phyloP scores from a whole-genome alignment of 192 early-diverging fungal species.

The Podila minutissima region DNA sequence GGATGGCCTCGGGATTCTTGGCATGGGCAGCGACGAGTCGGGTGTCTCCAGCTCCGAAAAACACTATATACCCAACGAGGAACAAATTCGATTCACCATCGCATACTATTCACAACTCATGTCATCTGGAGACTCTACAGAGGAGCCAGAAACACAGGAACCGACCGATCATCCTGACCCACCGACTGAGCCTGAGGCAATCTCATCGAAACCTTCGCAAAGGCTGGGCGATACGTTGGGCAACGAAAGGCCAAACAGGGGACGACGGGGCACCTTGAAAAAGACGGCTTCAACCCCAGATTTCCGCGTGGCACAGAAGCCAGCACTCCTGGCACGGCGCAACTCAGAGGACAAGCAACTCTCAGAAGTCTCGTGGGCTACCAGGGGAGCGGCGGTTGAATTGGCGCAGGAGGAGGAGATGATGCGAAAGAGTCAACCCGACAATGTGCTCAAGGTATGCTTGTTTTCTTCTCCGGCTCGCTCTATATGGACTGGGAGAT shows the following conservation, averaged over 20 bases:
- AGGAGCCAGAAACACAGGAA: neutral
- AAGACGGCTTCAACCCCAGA: conserved; percentile 41
- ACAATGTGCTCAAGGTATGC: conserved; percentile 48
- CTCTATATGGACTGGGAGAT: neutral
- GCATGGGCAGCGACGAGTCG: conserved; percentile 32
- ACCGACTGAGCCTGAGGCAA: neutral
- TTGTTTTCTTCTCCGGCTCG: neutral
- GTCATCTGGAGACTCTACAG: neutral
- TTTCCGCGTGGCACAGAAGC: conserved; percentile 19
- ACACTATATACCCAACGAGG: conserved; percentile 47
- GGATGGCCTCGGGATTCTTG: conserved; percentile 48
- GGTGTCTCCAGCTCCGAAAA: conserved; percentile 12
- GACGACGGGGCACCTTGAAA: conserved; percentile 14
- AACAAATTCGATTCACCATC: conserved; percentile 48
- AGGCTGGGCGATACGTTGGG: neutral
- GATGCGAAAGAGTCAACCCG: conserved; percentile 43
- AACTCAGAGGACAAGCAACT: conserved; percentile 40
- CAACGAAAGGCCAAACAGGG: neutral
- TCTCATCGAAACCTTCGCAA: conserved; percentile 3
- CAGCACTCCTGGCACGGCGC: conserved; percentile 16
- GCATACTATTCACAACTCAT: conserved; percentile 41
- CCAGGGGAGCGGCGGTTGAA: conserved; percentile 34
- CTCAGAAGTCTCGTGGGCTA: conserved; percentile 19
- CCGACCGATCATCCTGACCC: conserved; percentile 1
- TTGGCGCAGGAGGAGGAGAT: conserved; percentile 45